Evolutionary conservation across 768 basidiomycete species (phyloP).

Genomic region (Lentinus tigrinus): DNA sequence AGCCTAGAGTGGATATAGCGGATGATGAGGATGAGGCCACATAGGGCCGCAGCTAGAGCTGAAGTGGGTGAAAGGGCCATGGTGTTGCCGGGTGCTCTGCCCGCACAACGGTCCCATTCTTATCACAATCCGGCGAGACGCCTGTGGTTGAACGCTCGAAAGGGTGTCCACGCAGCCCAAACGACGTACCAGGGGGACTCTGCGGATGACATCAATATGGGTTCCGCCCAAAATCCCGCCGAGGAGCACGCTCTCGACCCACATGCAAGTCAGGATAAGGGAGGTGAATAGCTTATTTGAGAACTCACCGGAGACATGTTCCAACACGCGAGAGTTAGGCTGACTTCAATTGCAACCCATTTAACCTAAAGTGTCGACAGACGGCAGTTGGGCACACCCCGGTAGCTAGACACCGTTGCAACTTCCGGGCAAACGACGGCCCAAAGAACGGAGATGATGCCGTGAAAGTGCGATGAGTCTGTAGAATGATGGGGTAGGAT

Average conservation of each 20-base stretch:
- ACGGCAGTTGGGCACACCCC: not conserved
- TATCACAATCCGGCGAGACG: not conserved
- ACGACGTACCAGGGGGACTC: not conserved
- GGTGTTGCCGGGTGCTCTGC: not conserved
- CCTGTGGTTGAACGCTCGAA: not conserved
- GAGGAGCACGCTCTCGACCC: not conserved
- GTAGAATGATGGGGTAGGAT: no score
- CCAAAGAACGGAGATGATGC: no score
- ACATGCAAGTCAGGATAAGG: not conserved
- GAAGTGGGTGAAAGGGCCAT: not conserved
- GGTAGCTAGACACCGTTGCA: not conserved
- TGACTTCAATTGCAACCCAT: not conserved
- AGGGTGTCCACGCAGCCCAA: not conserved
- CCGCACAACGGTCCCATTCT: not conserved
- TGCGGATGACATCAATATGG: not conserved
- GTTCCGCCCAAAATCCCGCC: not conserved
- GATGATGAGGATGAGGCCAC: not conserved
- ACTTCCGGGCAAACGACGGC: no score
- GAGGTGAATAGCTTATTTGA: not conserved
- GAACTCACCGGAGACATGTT: not conserved
- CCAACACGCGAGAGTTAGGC: not conserved
- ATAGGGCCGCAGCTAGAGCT: not conserved
- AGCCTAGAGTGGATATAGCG: not conserved
- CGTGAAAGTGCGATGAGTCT: no score
- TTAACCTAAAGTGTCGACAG: not conserved